Evolutionary conservation across 768 basidiomycete species (phyloP), one percentile per base, ranked within the genome.

Genomic region (Hygrocybe coccinea): DNA sequence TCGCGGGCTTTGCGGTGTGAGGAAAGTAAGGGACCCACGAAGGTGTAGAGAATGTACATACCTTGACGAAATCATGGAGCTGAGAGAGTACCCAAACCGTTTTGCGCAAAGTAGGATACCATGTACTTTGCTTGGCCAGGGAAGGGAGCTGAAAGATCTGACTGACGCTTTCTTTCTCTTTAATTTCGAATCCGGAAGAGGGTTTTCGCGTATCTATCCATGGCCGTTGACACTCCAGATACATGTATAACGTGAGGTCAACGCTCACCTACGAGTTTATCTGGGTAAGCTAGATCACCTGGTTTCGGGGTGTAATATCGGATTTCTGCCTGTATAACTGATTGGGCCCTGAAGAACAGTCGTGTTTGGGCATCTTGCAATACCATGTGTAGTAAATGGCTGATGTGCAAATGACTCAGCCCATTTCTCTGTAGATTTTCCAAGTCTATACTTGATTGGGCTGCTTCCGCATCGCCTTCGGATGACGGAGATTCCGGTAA

Each of bases 331-430:
- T 94, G 89, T 33, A 99, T 84, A 44, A 97, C 79, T 1, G 91
- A 82, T 70, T 98, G 95, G 5, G 95, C 95, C 67, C 97, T 89
- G 80, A 98, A 98, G 63, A 97, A 93, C 45, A 98, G 69, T 53
- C 94, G 74, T 11, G 97, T 97, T 75, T 98, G 95, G 1, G 95
- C 93, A 66, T 98, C 95, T 67, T 97, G 95, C 24, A 97, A 71
- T 0, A 97, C 86, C 84, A 94, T 91, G 65, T 87, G 82, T 46
- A 97, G 72, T 2, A 98, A 73, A 43, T 86, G 81, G 54, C 85
- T 85, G 61, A 91, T 90, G 59, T 95, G 89, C 46, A 97, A 73
- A 49, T 78, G 75, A 17, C 78, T 76, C 3, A 86, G 74, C 2
- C 80, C 79, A 60, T 68, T 66, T 38, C 65, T 59, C 48, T 53